Evolutionary conservation across 192 early-diverging fungal genomes (phyloP), one percentile per base, ranked within the genome.

Genomic region (Haplosporangium gracile): DNA sequence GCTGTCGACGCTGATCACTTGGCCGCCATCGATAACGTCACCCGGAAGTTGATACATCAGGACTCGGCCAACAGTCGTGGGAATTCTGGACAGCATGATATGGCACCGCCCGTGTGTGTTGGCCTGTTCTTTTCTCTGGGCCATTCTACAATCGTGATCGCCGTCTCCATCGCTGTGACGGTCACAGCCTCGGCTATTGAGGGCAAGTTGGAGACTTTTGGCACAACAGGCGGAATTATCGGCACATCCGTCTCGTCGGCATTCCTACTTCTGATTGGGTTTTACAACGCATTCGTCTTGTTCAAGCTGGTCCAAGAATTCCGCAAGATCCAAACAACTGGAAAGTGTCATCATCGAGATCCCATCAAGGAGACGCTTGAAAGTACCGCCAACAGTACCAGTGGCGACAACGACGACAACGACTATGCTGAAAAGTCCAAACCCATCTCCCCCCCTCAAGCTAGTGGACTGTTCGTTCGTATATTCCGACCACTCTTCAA

Each of bases 21-120:
- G 39, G 92, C 94, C 1, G 94, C 94, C 5, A 95, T 95, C 78
- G 94, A 95, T 76, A 95, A 95, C 74, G 92, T 95, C 16, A 95
- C 94, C 18, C 85, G 94, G 22, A 91, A 92, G 55, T 84, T 95
- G 24, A 81, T 94, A 1, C 79, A 82, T 42, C 79, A 89, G 20
- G 34, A 5, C 68, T 38, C 38, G 16, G 15, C 22, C 34, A 55
- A 36, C 15, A 36, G n/a, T 15, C 55, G 39, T 13, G 43, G 5
- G 32, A 13, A 6, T n/a, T n/a, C n/a, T 39, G 36, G 63, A 49
- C 7, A 8, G 32, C 57, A 36, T 1, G 10, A n/a, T 36, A 76
- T 76, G 20, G 70, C 90, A 43, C 77, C 80, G 42, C 91, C 94
- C 1, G 85, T 94, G 0, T 88, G 90, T 55, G 94, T 95, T 26